Conservation (phyloP, 495 filamentous ascomycete species). For the Evernia prunastri region DNA sequence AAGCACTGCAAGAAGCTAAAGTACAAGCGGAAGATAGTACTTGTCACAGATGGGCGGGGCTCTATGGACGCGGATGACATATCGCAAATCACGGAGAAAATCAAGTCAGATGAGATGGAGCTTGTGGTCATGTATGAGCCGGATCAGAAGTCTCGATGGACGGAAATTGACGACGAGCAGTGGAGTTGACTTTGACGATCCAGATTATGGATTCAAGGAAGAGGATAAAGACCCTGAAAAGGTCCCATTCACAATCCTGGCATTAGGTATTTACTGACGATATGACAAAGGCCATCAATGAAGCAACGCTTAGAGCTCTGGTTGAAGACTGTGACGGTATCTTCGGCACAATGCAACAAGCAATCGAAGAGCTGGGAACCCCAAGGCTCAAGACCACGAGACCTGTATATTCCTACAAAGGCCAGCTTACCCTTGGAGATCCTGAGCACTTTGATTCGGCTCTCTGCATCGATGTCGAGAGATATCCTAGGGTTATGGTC, state of each 20-base stretch:
- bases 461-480: slow-evolving; percentile 76
- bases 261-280: slow-evolving; percentile 4
- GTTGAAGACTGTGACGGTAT: slow-evolving; percentile 58
- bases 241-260: slow-evolving; percentile 32
- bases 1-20: slow-evolving; percentile 81
- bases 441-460: slow-evolving; percentile 65
- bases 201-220: slow-evolving; percentile 86
- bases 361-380: slow-evolving; percentile 65
- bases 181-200: slow-evolving; percentile 90
- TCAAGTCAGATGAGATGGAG: slow-evolving; percentile 70
- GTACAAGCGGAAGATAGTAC: slow-evolving; percentile 71
- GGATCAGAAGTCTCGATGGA: neutral
- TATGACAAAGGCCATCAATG: slow-evolving; percentile 52
- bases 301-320: slow-evolving; percentile 56
- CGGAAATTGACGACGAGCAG: slow-evolving; percentile 44
- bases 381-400: slow-evolving; percentile 68
- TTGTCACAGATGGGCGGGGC: slow-evolving; percentile 76
- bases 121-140: slow-evolving; percentile 67
- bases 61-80: slow-evolving; percentile 60
- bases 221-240: slow-evolving; percentile 74
- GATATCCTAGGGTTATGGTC: slow-evolving; percentile 76
- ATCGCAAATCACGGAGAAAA: slow-evolving; percentile 58
- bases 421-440: slow-evolving; percentile 74
- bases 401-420: slow-evolving; percentile 72
- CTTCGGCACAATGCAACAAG: slow-evolving; percentile 79